Evolutionary conservation across 1,284 basidiomycete species (phyloP).

Genomic region (Pseudozyma thailandica): DNA sequence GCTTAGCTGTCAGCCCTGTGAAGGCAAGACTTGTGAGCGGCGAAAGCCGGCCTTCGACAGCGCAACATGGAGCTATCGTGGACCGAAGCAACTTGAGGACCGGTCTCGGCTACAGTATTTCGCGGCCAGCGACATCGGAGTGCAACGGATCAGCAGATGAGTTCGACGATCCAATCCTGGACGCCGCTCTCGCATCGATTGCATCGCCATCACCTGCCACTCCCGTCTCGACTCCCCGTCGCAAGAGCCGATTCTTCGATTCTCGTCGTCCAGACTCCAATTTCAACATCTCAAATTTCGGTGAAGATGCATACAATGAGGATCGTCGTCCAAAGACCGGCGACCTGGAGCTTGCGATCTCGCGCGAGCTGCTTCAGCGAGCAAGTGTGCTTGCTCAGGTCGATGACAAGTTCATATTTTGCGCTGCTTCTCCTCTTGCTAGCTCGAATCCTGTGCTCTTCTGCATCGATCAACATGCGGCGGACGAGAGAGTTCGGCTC

Average conservation of each 20-base stretch:
- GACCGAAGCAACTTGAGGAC: slow-evolving; percentile 13
- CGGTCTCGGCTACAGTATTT: background rate
- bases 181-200: slow-evolving; percentile 21
- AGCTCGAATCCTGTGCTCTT: slow-evolving; percentile 71
- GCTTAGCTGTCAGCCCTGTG: slow-evolving; percentile 7
- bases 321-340: background rate
- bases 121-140: background rate
- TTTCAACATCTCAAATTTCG: background rate
- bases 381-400: slow-evolving; percentile 76
- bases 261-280: slow-evolving; percentile 1
- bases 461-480: slow-evolving; percentile 93
- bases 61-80: background rate
- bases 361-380: slow-evolving; percentile 11
- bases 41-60: background rate
- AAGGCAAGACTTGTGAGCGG: background rate
- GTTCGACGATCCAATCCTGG: slow-evolving; percentile 26
- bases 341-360: slow-evolving; percentile 18
- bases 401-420: slow-evolving; percentile 87
- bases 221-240: background rate
- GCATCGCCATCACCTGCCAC: slow-evolving; percentile 10
- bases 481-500: slow-evolving; percentile 85
- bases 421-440: slow-evolving; percentile 68
- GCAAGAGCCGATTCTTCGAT: slow-evolving; percentile 30
- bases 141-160: slow-evolving; percentile 9
- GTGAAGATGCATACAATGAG: background rate